Percentiles rank a stretch among this genome's conserved stretches.
Evolutionary conservation across 2,329 filamentous ascomycete species (phyloP).

Genomic region (Fusarium domesticum): DNA sequence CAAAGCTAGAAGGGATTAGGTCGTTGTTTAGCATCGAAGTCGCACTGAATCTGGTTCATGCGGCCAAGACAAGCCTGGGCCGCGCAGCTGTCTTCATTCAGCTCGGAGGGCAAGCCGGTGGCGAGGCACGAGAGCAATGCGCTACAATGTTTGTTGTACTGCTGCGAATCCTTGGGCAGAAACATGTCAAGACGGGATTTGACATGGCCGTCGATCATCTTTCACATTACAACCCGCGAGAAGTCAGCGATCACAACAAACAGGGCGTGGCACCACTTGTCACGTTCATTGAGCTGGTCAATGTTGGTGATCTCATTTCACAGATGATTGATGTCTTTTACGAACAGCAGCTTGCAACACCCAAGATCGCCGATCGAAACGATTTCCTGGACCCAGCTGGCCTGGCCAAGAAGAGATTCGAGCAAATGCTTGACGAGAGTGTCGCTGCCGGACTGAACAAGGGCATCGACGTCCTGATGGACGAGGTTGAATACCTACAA

Average conservation of each 20-base stretch:
- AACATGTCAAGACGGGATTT: slow-evolving; percentile 90
- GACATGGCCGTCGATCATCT: slow-evolving; percentile 89
- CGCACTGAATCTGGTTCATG: slow-evolving; percentile 82
- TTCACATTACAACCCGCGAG: slow-evolving; percentile 84
- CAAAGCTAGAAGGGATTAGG: slow-evolving; percentile 88
- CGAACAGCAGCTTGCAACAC: slow-evolving; percentile 83
- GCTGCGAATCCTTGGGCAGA: slow-evolving; percentile 77
- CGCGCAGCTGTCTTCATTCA: slow-evolving; percentile 78
- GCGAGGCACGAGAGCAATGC: slow-evolving; percentile 84
- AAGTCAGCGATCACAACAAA: slow-evolving; percentile 68
- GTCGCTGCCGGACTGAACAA: slow-evolving; percentile 95
- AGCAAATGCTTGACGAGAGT: slow-evolving; percentile 96
- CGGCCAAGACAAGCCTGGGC: slow-evolving; percentile 83
- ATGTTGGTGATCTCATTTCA: slow-evolving; percentile 94
- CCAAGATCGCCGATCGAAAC: slow-evolving; percentile 82
- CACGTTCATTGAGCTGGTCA: slow-evolving; percentile 94
- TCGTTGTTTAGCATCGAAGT: slow-evolving; percentile 96
- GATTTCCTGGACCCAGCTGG: slow-evolving; percentile 91
- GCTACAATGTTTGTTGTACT: slow-evolving; percentile 82
- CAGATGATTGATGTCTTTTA: slow-evolving; percentile 99
- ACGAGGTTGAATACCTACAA: slow-evolving; percentile 93
- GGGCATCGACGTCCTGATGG: slow-evolving; percentile 97
- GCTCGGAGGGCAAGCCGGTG: slow-evolving; percentile 75
- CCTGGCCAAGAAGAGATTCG: slow-evolving; percentile 96
- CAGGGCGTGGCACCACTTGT: slow-evolving; percentile 84